A percentile compares a stretch with the other conserved stretches of the same genome.
These are phyloP conservation scores for Penicillium glabrum DNA, from an alignment of 2,329 filamentous ascomycete genomes.

Conservation along the genomic window DNA sequence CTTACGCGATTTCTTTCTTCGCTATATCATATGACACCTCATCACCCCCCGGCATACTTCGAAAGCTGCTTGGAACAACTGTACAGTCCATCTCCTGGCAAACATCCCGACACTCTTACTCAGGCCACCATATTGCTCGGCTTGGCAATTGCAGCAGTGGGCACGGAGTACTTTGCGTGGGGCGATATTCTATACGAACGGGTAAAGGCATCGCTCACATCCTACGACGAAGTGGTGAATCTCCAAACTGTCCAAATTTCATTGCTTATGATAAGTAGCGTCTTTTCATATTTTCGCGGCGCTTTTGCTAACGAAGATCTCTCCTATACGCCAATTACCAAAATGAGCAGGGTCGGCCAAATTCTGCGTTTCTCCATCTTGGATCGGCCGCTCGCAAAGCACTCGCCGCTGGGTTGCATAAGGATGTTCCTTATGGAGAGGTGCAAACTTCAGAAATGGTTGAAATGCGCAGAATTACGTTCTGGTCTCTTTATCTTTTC, in stretches of 20 bases:
- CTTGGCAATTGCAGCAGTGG: conserved; percentile 40
- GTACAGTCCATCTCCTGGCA: conserved; percentile 32
- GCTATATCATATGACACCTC: conserved; percentile 41
- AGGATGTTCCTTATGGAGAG: conserved; percentile 36
- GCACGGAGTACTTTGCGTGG: conserved; percentile 40
- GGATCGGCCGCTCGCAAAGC: conserved; percentile 46
- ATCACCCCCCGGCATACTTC: conserved; percentile 36
- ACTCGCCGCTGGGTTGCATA: conserved; percentile 46
- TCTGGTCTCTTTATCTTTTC: conserved; percentile 45
- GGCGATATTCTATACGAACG: conserved; percentile 46
- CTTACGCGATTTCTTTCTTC: conserved; percentile 44
- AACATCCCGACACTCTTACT: conserved; percentile 35
- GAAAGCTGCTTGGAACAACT: conserved; percentile 37
- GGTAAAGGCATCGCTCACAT: conserved; percentile 39
- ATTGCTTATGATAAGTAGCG: conserved; percentile 47
- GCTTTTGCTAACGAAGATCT: conserved; percentile 1
- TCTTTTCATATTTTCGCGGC: background rate
- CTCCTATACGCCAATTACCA: conserved; percentile 43
- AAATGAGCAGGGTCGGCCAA: conserved; percentile 46
- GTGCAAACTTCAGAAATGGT: conserved; percentile 34
- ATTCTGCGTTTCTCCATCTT: conserved; percentile 44
- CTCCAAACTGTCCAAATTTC: conserved; percentile 46
- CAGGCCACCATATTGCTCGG: conserved; percentile 41
- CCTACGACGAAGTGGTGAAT: conserved; percentile 48
- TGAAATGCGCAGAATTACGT: conserved; percentile 39